These are phyloP conservation scores for Metschnikowia sp. DNA, from an alignment of 805 yeast genomes.

Conservation along the genomic window DNA sequence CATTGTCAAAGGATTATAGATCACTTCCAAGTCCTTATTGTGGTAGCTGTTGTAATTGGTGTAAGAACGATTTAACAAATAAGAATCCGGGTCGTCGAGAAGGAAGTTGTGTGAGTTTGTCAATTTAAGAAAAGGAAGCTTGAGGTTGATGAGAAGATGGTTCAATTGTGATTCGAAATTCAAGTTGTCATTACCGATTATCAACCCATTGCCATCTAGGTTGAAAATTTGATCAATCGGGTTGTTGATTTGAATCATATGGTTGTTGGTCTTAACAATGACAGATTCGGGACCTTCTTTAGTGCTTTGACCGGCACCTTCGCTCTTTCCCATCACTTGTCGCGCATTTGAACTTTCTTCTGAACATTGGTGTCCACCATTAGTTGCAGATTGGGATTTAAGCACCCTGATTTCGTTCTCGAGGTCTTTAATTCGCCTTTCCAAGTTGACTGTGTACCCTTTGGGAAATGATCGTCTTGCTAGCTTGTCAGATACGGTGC, in stretches of 20 bases:
- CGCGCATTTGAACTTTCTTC: background rate
- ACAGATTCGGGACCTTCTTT: background rate
- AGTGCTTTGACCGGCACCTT: background rate
- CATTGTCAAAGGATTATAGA: constrained; percentile 39
- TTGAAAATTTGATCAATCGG: constrained; percentile 46
- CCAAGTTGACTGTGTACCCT: constrained; percentile 76
- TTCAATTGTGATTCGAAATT: constrained; percentile 46
- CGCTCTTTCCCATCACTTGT: background rate
- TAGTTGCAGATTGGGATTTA: constrained; percentile 1
- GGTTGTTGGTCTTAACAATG: constrained; percentile 18
- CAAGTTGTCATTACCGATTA: constrained; percentile 44
- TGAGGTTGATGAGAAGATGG: constrained; percentile 40
- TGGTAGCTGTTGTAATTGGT: constrained; percentile 34
- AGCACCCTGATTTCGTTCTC: constrained; percentile 44
- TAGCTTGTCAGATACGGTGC: constrained; percentile 69
- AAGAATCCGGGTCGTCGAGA: constrained; percentile 41
- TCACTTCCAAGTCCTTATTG: constrained; percentile 35
- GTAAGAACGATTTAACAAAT: constrained; percentile 39
- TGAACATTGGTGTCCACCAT: background rate
- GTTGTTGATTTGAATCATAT: constrained; percentile 32
- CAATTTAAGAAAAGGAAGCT: constrained; percentile 42
- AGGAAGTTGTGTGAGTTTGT: constrained; percentile 42
- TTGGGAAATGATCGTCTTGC: constrained; percentile 77
- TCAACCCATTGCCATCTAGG: constrained; percentile 39
- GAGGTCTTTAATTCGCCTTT: constrained; percentile 54